Base-by-base conservation (phyloP, 2,329 filamentous ascomycete species). In the Boeremia lycopersici region DNA sequence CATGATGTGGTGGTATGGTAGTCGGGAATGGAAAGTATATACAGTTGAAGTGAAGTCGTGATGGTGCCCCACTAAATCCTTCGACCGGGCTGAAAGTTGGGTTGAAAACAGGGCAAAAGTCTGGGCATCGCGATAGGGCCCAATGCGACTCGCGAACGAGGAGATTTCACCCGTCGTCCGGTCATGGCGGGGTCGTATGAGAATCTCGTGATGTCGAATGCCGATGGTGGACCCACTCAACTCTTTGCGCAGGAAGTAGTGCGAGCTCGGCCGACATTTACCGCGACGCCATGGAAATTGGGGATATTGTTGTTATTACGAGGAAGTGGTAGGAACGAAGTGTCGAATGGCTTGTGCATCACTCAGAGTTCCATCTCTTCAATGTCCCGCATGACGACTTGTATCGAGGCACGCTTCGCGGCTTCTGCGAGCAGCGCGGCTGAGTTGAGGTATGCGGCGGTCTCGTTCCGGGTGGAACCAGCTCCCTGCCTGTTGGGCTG, bases 371-470 rank as follows among this genome's bases (percentile, higher is more conserved):
- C 85, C 69, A 89, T 83, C 60, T 86, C 85, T 68, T 91, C 91
- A 70, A 98, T 83, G 75, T 97, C 93, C 59, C 93, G 84, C 82
- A 93, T 89, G 73, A 97, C 80, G 68, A 92, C 87, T 36, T 91
- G 91, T 82, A 97, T 90, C 76, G 97, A 91, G 9, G 93, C 93
- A 36, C 93, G 83, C 77, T 96, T 96, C 38, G 92, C 93, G 2
- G 93, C 93, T 79, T 98, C 93, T 31, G 93, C 93, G 36, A 97
- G 84, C 28, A 97, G 84, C 54, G 85, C 93, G 69, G 93, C 90
- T 75, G 96, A 89, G 67, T 88, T 86, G 56, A 96, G 82, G 71
- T 92, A 92, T 4, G 81, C 81, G 9, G 81, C 79, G 1, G 83
- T 85, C 67, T 79, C 78, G 34, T 75, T 74, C 43, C 71, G 69